Evolutionary conservation across 1,284 basidiomycete genomes (phyloP), one percentile per base, ranked within the genome.

Genomic region (Apiotrichum domesticum): DNA sequence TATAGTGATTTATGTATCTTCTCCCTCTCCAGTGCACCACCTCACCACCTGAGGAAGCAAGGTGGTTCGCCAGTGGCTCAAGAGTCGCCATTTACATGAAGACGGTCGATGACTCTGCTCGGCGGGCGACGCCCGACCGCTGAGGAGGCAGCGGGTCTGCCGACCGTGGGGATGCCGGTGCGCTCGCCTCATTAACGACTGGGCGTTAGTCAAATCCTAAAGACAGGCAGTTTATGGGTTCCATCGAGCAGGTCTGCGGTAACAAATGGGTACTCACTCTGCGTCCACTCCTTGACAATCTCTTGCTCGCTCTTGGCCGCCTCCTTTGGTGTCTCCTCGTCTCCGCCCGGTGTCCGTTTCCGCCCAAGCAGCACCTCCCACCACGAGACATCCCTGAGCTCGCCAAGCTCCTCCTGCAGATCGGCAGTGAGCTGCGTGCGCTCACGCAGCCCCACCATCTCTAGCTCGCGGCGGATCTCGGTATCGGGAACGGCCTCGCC

Each of bases 381-480:
- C 75, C 74, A 77, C 4, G 60, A 56, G 2, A 76, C 70, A 58
- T 71, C 55, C 29, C 62, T 54, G 14, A 55, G 58, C 57, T 69
- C 70, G 33, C 49, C 53, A 46, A 69, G 41, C n/a, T 59, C 64
- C 29, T 42, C 54, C n/a, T 59, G 62, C 1, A 47, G 44, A 14
- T 35, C 51, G 2, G 41, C 49, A 6, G 49, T 57, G 42, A 62
- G n/a, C 8, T 15, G 52, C 33, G 49, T 66, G 40, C 72, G 53
- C 46, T 72, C 68, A 32, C 73, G 63, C 56, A 77, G 58, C 3
- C 72, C 75, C 9, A 76, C 75, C 70, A 76, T 73, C 65, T 74
- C 72, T 54, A 78, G 63, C 58, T 72, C 72, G 39, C 70, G 63
- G 54, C 72, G 64, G 40, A 77, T 65, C 52, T 76, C 70, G 5